Evolutionary conservation across 257 asterid genomes (phyloP), one percentile per base, ranked within the genome.

Genomic region (Solanum sejunctum): DNA sequence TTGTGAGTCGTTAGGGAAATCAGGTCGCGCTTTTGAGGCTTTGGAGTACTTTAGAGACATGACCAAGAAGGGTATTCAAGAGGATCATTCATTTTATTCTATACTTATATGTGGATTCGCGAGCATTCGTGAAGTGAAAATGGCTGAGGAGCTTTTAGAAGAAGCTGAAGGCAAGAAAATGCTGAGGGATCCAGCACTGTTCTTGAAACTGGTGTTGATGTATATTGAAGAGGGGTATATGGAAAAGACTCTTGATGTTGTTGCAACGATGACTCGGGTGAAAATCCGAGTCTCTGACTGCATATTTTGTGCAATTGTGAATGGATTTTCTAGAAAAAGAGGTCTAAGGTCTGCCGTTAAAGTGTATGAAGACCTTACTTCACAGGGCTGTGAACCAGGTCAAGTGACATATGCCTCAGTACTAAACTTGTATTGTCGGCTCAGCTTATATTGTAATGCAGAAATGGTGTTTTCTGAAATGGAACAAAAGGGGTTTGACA

Each of bases 381-480:
- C 39, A 72, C 90, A 78, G 21, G 97, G 93, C 36, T 88, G 90
- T 41, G 97, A 92, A 63, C 96, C 98, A 0, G 99, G 99, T n/a
- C 98, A 97, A 87, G 98, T 95, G 63, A 94, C 99, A 36, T 95
- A 91, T 39, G 97, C 99, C 17, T 96, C 98, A 7, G 86, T 91
- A 39, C 85, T 89, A 9, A 91, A 87, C 64, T 85, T 92, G 12
- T 97, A 95, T 83, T 84, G 89, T 83, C 89, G 93, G 2, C 95
- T 93, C 9, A 97, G 96, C 66, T 45, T 83, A 16, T 91, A 91
- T 58, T 70, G 91, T 7, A 86, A 89, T 54, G 98, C 97, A 2
- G 99, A 97, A 83, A 86, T 49, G 78, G 83, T 92, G 3, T 95
- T 93, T 61, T 86, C 87, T 0, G 95, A 95, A 81, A 95, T 97